Conservation (phyloP, 257 asterid genomes). For the Lycium ferocissimum region DNA sequence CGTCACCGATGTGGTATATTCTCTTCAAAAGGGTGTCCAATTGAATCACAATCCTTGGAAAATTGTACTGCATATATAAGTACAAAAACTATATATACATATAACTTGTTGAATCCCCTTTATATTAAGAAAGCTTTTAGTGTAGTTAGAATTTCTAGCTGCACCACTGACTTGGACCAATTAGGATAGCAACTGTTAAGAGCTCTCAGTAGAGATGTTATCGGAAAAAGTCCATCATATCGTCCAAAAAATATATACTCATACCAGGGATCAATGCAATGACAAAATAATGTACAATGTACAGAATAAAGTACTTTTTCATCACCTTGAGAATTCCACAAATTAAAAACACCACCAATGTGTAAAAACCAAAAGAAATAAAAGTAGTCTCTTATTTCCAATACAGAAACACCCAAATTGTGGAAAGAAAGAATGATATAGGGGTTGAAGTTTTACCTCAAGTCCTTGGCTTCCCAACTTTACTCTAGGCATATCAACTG, state of each 20-base stretch:
- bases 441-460: conserved; percentile 39
- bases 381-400: background rate
- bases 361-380: background rate
- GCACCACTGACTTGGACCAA: background rate
- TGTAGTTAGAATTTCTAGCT: background rate
- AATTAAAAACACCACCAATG: background rate
- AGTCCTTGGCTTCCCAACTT: conserved; percentile 63
- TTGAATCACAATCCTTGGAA: too few relatives aligned
- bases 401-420: background rate
- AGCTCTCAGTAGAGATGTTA: background rate
- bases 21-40: too few relatives aligned
- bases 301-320: background rate
- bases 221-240: background rate
- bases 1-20: too few relatives aligned
- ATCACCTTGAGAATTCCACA: background rate
- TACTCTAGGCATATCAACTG: conserved; percentile 49
- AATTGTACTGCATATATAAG: background rate
- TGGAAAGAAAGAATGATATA: background rate
- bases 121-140: background rate
- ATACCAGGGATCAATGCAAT: background rate
- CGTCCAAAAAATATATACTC: background rate
- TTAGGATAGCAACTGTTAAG: background rate
- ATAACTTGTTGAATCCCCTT: background rate
- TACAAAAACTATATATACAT: background rate
- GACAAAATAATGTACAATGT: background rate